phyloP scores from a whole-genome alignment of 495 filamentous ascomycete genomes.

The Penicillium lividum region DNA sequence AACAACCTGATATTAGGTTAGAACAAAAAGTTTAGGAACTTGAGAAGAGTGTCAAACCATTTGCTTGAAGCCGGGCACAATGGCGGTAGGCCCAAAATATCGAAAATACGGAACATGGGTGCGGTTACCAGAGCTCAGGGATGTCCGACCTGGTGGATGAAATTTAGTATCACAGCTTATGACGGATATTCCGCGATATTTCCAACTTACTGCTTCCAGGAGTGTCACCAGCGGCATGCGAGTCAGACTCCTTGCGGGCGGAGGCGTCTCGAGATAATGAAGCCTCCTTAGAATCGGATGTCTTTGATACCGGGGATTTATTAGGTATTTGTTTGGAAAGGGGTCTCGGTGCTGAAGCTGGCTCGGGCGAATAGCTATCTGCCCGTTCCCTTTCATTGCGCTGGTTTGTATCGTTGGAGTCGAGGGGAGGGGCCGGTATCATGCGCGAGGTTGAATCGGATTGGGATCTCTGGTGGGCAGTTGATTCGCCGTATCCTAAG shows the following conservation, averaged over 20 bases:
- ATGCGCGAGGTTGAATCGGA: constrained; percentile 36
- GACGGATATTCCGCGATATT: background rate
- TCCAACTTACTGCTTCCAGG: constrained; percentile 43
- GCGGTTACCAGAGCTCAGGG: constrained; percentile 44
- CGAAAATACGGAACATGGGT: constrained; percentile 82
- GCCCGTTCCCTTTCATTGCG: constrained; percentile 21
- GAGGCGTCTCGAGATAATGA: constrained; percentile 24
- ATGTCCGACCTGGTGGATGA: constrained; percentile 37
- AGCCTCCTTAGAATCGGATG: constrained; percentile 21
- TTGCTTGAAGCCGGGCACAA: constrained; percentile 89
- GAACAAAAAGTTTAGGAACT: background rate
- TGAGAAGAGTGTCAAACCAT: constrained; percentile 56
- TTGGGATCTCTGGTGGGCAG: constrained; percentile 55
- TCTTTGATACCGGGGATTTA: constrained; percentile 21
- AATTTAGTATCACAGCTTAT: constrained; percentile 19
- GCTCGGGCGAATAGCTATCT: constrained; percentile 36
- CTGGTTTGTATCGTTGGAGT: constrained; percentile 22
- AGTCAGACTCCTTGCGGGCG: constrained; percentile 35
- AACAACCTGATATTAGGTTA: constrained; percentile 45
- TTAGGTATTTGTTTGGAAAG: constrained; percentile 11
- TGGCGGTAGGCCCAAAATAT: constrained; percentile 86
- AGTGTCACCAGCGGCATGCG: constrained; percentile 32
- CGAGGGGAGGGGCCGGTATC: constrained; percentile 25
- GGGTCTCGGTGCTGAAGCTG: constrained; percentile 12
- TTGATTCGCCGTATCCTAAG: constrained; percentile 69